Conservation (phyloP, 2,329 filamentous ascomycete species). For the Epichloe uncinata region DNA sequence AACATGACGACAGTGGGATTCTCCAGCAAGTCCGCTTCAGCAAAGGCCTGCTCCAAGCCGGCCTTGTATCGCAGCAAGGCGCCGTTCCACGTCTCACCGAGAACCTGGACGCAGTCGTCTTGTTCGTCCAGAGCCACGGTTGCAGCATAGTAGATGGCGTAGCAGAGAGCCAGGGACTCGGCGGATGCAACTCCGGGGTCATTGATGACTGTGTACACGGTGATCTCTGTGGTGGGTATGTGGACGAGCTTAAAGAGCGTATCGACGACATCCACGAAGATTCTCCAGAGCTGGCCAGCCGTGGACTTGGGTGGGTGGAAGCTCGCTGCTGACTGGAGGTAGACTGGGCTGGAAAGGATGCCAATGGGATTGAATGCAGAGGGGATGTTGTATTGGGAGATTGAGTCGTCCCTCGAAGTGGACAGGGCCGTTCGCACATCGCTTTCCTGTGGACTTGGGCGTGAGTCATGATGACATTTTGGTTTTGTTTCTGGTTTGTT, state of each 20-base stretch:
- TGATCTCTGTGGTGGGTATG: conserved; percentile 18
- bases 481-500: no score
- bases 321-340: conserved; percentile 7
- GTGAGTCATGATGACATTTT: background rate
- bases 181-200: conserved; percentile 14
- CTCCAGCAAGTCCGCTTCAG: conserved; percentile 26
- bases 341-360: conserved; percentile 16
- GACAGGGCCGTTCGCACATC: conserved; percentile 2
- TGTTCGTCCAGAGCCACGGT: conserved; percentile 25
- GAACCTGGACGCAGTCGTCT: conserved; percentile 19
- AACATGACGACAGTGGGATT: conserved; percentile 22
- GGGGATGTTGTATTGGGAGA: conserved; percentile 2
- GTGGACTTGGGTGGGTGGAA: conserved; percentile 14
- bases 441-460: background rate
- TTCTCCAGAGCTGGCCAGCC: conserved; percentile 19
- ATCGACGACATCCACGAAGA: conserved; percentile 18
- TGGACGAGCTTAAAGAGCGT: conserved; percentile 16
- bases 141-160: conserved; percentile 36
- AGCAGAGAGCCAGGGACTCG: conserved; percentile 25
- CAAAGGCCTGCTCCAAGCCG: conserved; percentile 25
- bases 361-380: conserved; percentile 21
- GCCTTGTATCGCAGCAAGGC: conserved; percentile 17
- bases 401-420: conserved; percentile 4
- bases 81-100: conserved; percentile 12
- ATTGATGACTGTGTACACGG: conserved; percentile 18